Base-by-base conservation (phyloP, 1,139 yeast genomes). In the Yueomyces sp. region DNA sequence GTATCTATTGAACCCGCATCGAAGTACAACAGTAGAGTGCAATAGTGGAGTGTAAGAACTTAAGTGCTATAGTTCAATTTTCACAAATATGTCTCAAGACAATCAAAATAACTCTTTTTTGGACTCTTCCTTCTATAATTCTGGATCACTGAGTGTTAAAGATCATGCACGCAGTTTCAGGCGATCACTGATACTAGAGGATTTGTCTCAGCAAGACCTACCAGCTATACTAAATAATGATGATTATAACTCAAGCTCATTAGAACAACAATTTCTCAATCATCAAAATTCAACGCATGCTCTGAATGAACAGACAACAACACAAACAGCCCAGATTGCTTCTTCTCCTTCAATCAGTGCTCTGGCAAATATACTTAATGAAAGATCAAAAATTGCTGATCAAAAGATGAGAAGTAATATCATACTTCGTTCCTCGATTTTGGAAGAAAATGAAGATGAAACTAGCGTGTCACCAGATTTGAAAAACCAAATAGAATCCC, bases 91-190 rank as follows among this genome's bases (percentile, higher is more conserved):
- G 19, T 19, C 19, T 19, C 19, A 19, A 19, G 19, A 19, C 2
- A 19, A 19, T 19, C 19, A 19, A 19, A 19, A 19, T 19, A 19
- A 33, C 4, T 33, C n/a, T 9, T 33, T 48, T 11, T 36, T 46
- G 39, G 48, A 50, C 27, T 50, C 53, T 7, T 42, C 50, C 9
- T 57, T 57, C 48, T 62, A 66, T 38, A 57, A 64, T 39, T 57
- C 66, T 28, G 54, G 54, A 30, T 52, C 54, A 9, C 47, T 59
- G 11, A 56, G 62, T 37, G 56, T 63, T 30, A 49, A 52, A 8
- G 69, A 65, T 41, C 81, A 76, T 54, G 72, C 73, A 7, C 59
- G 64, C 36, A 70, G 66, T 43, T 60, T 76, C 38, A 65, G 79
- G 46, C 67, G 69, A 47, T 71, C 81, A 4, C 12, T 41, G 26